These are phyloP conservation scores for Fulvia fulva DNA, from an alignment of 2,329 filamentous ascomycete genomes.

Conservation along the genomic window DNA sequence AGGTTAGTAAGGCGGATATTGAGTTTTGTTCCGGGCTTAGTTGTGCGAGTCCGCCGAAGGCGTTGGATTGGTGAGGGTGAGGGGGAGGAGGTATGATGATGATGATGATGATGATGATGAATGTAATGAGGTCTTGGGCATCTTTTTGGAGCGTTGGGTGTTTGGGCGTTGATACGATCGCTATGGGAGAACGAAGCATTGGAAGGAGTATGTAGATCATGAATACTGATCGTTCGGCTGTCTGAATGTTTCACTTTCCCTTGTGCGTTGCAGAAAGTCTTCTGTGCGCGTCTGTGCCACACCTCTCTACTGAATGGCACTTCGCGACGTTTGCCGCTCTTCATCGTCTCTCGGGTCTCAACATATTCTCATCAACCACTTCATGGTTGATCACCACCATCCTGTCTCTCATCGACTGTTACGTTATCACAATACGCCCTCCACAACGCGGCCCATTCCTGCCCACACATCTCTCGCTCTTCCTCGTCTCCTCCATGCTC, in stretches of 20 bases:
- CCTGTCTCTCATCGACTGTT: neutral
- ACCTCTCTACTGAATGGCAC: too few relatives aligned
- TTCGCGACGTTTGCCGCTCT: too few relatives aligned
- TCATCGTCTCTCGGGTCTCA: too few relatives aligned
- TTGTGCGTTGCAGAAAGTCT: too few relatives aligned
- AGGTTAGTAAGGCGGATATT: slow-evolving; percentile 23
- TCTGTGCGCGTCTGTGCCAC: too few relatives aligned
- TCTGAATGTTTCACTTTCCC: neutral
- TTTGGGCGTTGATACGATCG: neutral
- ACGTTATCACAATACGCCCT: too few relatives aligned
- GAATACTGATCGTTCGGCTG: neutral
- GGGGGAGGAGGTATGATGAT: neutral
- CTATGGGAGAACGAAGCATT: neutral
- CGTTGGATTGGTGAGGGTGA: slow-evolving; percentile 26
- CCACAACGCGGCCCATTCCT: neutral
- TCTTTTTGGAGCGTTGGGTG: neutral
- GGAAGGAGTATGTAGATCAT: neutral
- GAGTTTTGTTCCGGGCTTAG: slow-evolving; percentile 29
- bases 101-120: neutral
- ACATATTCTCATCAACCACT: too few relatives aligned
- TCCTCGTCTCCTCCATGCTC: slow-evolving; percentile 6
- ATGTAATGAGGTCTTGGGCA: neutral
- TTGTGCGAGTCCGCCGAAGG: slow-evolving; percentile 23
- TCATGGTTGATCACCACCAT: neutral
- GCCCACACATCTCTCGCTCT: neutral